phyloP scores from a whole-genome alignment of 371 early-diverging fungal species.

The Syncephalastrum sp. region DNA sequence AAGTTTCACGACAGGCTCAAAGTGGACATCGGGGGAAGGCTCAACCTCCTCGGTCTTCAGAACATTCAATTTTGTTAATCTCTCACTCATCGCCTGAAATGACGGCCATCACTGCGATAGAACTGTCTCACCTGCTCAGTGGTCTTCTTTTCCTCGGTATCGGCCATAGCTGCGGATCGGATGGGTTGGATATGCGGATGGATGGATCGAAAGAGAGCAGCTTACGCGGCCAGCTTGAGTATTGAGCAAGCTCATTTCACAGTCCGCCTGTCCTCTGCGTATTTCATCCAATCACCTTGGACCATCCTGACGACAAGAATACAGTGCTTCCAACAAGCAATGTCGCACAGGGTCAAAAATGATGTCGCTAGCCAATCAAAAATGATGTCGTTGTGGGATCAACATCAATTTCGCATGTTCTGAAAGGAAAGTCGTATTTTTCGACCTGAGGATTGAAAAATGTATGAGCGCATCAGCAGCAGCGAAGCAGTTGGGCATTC shows the following conservation, averaged over 20 bases:
- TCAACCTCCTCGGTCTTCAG: conserved; percentile 65
- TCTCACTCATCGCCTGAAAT: conserved; percentile 10
- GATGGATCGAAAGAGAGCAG: conserved; percentile 8
- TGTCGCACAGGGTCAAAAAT: background rate
- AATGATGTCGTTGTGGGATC: too few species aligned
- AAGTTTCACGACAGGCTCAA: conserved; percentile 95
- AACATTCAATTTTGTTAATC: background rate
- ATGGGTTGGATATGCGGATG: conserved; percentile 11
- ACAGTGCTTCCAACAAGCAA: conserved; percentile 3
- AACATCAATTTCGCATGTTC: too few species aligned
- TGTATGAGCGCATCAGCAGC: too few species aligned
- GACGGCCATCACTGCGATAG: background rate
- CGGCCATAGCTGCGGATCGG: conserved; percentile 19
- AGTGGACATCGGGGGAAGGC: conserved; percentile 90
- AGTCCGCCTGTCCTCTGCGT: too few species aligned
- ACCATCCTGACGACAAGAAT: too few species aligned
- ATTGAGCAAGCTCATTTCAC: too few species aligned
- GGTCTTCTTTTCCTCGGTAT: conserved; percentile 35
- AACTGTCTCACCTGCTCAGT: conserved; percentile 19
- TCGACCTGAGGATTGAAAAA: too few species aligned
- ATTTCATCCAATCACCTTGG: too few species aligned
- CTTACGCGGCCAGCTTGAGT: too few species aligned
- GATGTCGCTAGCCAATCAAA: too few species aligned
- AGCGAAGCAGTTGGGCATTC: too few species aligned
- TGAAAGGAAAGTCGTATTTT: too few species aligned